These are phyloP conservation scores for Polyrhizophydium stewartii DNA, from an alignment of 371 early-diverging fungal species.

Conservation along the genomic window DNA sequence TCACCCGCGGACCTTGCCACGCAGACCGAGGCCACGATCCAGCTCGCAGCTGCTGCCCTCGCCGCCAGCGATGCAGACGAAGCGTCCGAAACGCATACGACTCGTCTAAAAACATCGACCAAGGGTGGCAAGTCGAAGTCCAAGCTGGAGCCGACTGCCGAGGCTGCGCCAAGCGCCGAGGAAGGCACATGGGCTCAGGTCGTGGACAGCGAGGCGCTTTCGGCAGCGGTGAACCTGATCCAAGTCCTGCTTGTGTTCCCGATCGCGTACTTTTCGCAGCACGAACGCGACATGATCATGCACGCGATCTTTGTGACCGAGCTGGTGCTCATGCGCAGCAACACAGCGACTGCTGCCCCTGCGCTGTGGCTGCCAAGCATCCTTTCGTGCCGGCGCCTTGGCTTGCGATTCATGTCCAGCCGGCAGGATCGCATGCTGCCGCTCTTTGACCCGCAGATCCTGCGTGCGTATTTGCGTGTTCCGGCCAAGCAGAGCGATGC, in stretches of 20 bases:
- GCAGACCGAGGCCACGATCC: too few relatives aligned
- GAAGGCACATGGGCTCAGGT: background rate
- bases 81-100: too few relatives aligned
- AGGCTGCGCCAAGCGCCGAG: background rate
- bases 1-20: too few relatives aligned
- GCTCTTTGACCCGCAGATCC: background rate
- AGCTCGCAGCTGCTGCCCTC: too few relatives aligned
- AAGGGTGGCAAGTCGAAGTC: too few relatives aligned
- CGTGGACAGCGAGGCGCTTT: background rate
- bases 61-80: too few relatives aligned
- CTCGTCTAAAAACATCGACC: too few relatives aligned
- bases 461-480: background rate
- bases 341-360: too few relatives aligned
- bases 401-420: constrained; percentile 6
- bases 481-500: background rate
- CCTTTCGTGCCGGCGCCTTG: constrained; percentile 2
- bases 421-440: constrained; percentile 1
- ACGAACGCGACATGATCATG: constrained; percentile 18
- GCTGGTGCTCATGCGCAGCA: too few relatives aligned
- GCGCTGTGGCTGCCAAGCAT: too few relatives aligned
- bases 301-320: constrained; percentile 8
- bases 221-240: background rate
- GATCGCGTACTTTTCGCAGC: constrained; percentile 14
- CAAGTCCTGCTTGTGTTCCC: constrained; percentile 18
- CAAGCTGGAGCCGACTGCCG: too few relatives aligned